Evolutionary conservation across 176 grass and related monocot genomes (phyloP), one percentile per base, ranked within the genome.

Genomic region (Leersia perrieri): DNA sequence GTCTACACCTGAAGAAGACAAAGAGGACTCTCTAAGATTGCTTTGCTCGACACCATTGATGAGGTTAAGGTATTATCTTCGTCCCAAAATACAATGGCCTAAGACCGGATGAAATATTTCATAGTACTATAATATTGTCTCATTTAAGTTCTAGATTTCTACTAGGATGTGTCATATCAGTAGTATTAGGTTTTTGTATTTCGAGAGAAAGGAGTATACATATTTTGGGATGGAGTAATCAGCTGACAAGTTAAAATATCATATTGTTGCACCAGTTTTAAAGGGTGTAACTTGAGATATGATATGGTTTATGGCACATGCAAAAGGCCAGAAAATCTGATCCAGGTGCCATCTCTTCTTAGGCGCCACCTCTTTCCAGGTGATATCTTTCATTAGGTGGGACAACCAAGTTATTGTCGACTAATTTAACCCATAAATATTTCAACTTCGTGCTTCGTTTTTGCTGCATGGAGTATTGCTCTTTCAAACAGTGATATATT

Each of bases 311-410:
- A 29, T 33, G 34, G 38, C 62, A 80, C 76, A 84, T 80, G 75
- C 23, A 35, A 49, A 80, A 75, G 63, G 70, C 39, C 63, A 33
- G 36, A 53, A 84, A 84, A 87, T 87, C 63, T 84, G 63, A 75
- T 40, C n/a, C 76, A 55, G 55, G 32, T 53, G 70, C 53, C 72
- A 23, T 69, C 40, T 58, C 53, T 72, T 83, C 42, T 30, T 33
- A 82, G 79, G 55, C 31, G 85, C n/a, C n/a, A n/a, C n/a, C n/a
- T n/a, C n/a, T n/a, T n/a, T 44, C 28, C 75, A 63, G 64, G 39
- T 39, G 63, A 31, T 55, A 28, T 79, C 39, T n/a, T 6, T 72
- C 66, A 41, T 38, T 33, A 82, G 73, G 41, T 42, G 85, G 67
- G 60, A 51, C 39, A 32, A 81, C 42, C 55, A 32, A 39, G 45